Evolutionary conservation across 2,329 filamentous ascomycete genomes (phyloP).

Genomic region (Scedosporium boydii): DNA sequence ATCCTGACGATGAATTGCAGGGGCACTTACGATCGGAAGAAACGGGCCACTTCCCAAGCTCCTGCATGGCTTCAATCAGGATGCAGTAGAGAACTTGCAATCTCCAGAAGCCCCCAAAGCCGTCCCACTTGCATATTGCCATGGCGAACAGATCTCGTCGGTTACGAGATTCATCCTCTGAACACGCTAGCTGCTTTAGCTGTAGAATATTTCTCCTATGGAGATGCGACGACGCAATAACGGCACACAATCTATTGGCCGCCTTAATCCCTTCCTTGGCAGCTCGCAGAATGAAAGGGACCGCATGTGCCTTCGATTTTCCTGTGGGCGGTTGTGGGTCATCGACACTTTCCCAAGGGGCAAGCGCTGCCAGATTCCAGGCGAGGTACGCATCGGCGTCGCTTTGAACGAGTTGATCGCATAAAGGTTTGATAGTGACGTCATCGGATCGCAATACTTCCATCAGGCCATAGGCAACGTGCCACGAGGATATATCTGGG

Average conservation of each 20-base stretch:
- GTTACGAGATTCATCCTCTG: slow-evolving; percentile 29
- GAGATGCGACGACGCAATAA: slow-evolving; percentile 56
- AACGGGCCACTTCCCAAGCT: slow-evolving; percentile 28
- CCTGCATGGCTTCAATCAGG: slow-evolving; percentile 49
- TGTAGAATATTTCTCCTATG: slow-evolving; percentile 53
- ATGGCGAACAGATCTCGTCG: slow-evolving; percentile 61
- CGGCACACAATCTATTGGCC: slow-evolving; percentile 63
- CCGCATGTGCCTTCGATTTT: slow-evolving; percentile 37
- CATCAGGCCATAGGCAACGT: slow-evolving; percentile 54
- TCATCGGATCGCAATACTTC: slow-evolving; percentile 33
- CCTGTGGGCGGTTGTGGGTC: slow-evolving; percentile 29
- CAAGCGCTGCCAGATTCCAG: slow-evolving; percentile 68
- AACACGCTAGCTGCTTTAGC: slow-evolving; percentile 47
- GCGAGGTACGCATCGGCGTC: slow-evolving; percentile 59
- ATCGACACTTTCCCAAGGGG: slow-evolving; percentile 57
- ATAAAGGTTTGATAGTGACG: slow-evolving; percentile 35
- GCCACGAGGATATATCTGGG: slow-evolving; percentile 54
- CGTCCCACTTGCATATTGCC: slow-evolving; percentile 64
- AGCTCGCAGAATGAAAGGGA: slow-evolving; percentile 45
- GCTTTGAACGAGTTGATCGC: slow-evolving; percentile 48
- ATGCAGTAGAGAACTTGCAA: slow-evolving; percentile 61
- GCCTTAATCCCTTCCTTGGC: slow-evolving; percentile 71
- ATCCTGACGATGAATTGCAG: too few relatives aligned
- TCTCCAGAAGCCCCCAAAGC: slow-evolving; percentile 54
- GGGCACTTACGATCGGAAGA: slow-evolving; percentile 15